Evolutionary conservation across 352 stramenopile species (phyloP).

Genomic region (Phytophthora brassicae): DNA sequence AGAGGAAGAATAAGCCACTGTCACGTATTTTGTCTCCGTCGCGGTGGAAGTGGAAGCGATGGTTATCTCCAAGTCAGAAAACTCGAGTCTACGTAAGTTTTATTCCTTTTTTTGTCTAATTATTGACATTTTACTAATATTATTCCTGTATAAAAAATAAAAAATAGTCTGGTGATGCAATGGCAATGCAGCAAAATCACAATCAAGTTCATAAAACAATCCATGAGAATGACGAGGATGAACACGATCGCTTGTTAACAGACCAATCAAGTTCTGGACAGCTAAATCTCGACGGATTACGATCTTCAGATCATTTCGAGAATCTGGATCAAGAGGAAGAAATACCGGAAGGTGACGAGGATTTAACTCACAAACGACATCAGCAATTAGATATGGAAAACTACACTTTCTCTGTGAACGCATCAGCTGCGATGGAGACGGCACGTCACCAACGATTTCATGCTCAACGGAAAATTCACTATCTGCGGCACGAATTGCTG

Average conservation of each 20-base stretch:
- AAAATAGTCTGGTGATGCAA: slow-evolving; percentile 30
- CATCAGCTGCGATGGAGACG: slow-evolving; percentile 44
- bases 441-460: slow-evolving; percentile 64
- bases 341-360: slow-evolving; percentile 6
- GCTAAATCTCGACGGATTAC: slow-evolving; percentile 4
- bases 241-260: slow-evolving; percentile 6
- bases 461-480: slow-evolving; percentile 72
- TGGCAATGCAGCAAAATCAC: slow-evolving; percentile 21
- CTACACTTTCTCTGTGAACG: slow-evolving; percentile 61
- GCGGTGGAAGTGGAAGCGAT: slow-evolving; percentile 31
- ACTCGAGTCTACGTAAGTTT: slow-evolving; percentile 42
- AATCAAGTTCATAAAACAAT: slow-evolving; percentile 3
- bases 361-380: background rate
- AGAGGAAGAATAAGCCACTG: slow-evolving; percentile 11
- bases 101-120: background rate
- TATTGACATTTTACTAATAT: background rate
- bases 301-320: slow-evolving; percentile 7
- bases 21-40: slow-evolving; percentile 16
- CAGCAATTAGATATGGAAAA: slow-evolving; percentile 39
- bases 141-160: no score
- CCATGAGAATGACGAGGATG: slow-evolving; percentile 3
- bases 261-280: slow-evolving; percentile 10
- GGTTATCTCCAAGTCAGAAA: slow-evolving; percentile 29
- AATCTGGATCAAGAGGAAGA: slow-evolving; percentile 11
- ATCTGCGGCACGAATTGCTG: slow-evolving; percentile 79